phyloP scores from a whole-genome alignment of 257 asterid species.

The Prunella vulgaris region DNA sequence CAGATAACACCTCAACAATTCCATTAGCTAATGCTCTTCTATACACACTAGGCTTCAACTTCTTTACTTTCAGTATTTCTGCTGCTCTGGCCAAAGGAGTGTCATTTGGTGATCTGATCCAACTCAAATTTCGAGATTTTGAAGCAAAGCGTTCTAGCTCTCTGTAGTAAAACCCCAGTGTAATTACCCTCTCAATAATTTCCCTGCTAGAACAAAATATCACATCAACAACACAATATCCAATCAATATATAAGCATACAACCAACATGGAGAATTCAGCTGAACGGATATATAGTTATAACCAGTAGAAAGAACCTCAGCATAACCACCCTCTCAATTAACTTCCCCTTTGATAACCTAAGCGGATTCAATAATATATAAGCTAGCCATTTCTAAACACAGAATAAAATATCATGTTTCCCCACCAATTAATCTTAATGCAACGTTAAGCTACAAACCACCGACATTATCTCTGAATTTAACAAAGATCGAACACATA shows the following conservation, averaged over 20 bases:
- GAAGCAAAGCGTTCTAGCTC: slow-evolving; percentile 90
- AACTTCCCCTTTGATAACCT: background rate
- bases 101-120: slow-evolving; percentile 69
- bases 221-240: slow-evolving; percentile 9
- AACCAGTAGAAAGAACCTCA: background rate
- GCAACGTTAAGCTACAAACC: background rate
- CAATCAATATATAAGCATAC: background rate
- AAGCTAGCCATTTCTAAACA: background rate
- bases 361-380: background rate
- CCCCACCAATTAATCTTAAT: slow-evolving; percentile 28
- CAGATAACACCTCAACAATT: slow-evolving; percentile 81
- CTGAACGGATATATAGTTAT: background rate
- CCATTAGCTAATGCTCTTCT: slow-evolving; percentile 93
- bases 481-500: background rate
- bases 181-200: slow-evolving; percentile 74
- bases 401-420: background rate
- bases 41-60: slow-evolving; percentile 65
- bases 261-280: background rate
- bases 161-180: slow-evolving; percentile 86
- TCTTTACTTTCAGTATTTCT: slow-evolving; percentile 47
- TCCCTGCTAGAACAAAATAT: slow-evolving; percentile 54
- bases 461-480: background rate
- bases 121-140: slow-evolving; percentile 74
- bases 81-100: slow-evolving; percentile 49
- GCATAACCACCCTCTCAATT: background rate